A percentile compares a stretch with the other conserved stretches of the same genome.
Evolutionary conservation across 2,329 filamentous ascomycete species (phyloP).

Genomic region (Arthroderma uncinatum): DNA sequence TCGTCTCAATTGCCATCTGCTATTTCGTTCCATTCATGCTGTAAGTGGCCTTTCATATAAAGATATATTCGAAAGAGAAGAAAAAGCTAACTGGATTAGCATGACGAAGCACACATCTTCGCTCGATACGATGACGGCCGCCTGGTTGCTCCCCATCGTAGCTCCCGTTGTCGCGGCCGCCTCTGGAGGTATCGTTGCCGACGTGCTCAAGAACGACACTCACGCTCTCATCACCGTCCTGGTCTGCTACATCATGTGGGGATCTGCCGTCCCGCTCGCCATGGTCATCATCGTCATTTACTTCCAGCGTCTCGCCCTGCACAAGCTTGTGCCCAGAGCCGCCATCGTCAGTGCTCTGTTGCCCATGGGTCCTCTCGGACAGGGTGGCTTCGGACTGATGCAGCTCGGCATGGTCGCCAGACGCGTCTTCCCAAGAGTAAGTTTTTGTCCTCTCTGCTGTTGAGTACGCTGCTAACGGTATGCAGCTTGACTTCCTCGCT

Average conservation of each 20-base stretch:
- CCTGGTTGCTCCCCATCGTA: conserved; percentile 55
- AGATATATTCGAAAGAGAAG: neutral
- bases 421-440: conserved; percentile 28
- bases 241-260: conserved; percentile 58
- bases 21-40: conserved; percentile 46
- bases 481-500: conserved; percentile 24
- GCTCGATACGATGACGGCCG: conserved; percentile 51
- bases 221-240: conserved; percentile 52
- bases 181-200: conserved; percentile 53
- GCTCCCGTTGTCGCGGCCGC: conserved; percentile 55
- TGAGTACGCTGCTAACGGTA: neutral
- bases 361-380: conserved; percentile 55
- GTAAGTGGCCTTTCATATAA: conserved; percentile 24
- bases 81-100: neutral
- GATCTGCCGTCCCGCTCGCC: conserved; percentile 50
- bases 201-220: conserved; percentile 43
- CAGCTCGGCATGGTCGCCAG: conserved; percentile 38
- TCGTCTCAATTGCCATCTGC: conserved; percentile 33
- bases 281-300: conserved; percentile 56
- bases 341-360: conserved; percentile 58
- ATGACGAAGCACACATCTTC: conserved; percentile 18
- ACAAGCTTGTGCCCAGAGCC: conserved; percentile 55
- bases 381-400: conserved; percentile 52
- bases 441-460: neutral
- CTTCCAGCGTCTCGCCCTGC: conserved; percentile 55